A percentile compares a stretch with the other conserved stretches of the same genome.
phyloP scores from a whole-genome alignment of 305 asterid genomes.

The Fraxinus dipetala region DNA sequence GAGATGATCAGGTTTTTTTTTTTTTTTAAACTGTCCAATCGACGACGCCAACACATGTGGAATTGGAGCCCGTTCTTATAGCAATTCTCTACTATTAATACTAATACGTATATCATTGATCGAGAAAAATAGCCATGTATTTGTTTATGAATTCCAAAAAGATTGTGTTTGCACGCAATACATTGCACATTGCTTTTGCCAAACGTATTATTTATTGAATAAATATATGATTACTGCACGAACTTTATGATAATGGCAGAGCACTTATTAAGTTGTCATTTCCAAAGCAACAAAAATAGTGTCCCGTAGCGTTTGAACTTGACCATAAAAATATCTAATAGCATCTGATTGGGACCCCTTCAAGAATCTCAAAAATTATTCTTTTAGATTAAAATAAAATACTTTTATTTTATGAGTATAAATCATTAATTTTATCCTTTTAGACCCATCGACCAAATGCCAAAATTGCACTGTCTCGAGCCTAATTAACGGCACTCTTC shows the following conservation, averaged over 20 bases:
- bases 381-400: too few relatives aligned
- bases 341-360: neutral
- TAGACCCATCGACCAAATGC: neutral
- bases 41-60: too few relatives aligned
- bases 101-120: too few relatives aligned
- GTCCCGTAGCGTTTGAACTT: slow-evolving; percentile 1
- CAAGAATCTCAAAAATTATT: neutral
- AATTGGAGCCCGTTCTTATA: too few relatives aligned
- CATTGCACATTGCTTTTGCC: neutral
- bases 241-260: neutral
- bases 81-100: too few relatives aligned
- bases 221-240: neutral
- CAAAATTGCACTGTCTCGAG: too few relatives aligned
- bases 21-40: too few relatives aligned
- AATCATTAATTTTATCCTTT: neutral
- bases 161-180: neutral
- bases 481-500: too few relatives aligned
- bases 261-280: slow-evolving; percentile 1
- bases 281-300: neutral
- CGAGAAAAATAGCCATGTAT: too few relatives aligned
- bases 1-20: too few relatives aligned
- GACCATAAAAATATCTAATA: neutral
- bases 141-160: neutral
- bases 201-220: neutral
- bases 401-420: neutral